Base-by-base conservation (phyloP, 164 flowering plant species). In the Vitis rotundifolia region DNA sequence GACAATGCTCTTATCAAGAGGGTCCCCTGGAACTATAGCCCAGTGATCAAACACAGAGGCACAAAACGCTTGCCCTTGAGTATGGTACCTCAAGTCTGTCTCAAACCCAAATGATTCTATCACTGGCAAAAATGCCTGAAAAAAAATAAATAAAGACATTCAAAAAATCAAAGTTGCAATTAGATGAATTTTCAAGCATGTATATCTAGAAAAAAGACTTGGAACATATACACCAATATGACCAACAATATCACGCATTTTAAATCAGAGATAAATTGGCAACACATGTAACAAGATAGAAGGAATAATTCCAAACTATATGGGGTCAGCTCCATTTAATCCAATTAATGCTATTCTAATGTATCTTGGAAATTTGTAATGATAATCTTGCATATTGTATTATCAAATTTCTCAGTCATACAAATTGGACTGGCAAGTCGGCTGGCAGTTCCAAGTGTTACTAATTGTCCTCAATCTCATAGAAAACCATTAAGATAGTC, bases 21-120 rank as follows among this genome's bases (percentile, higher is more conserved):
- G 99, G 64, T 96, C 99, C 10, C 99, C 98, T 53, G 99, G 98
- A 66, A 93, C 98, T 47, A 93, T 93, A 55, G 95, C 97, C 98
- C 98, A 96, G 61, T 93, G 98, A 71, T 94, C 98, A 82, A 96
- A 96, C 0, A 79, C 93, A 0, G 98, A 96, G 11, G 81, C 69
- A 69, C 86, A 86, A 70, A 94, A 96, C 15, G 99, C 98, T 76
- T 96, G 98, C 13, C 99, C 98, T 80, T 96, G 99, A 18, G 98
- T 93, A 71, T 93, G 97, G 75, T 93, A 93, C 80, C 98, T 83
- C 85, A 96, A 79, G 75, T 96, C 97, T 0, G 99, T 96, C 84
- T 93, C 99, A 77, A 92, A 93, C 19, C 99, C 99, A 85, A 96
- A 96, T 31, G 98, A 93, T 74, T 96, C 99, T 44, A 96, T 93